Evolutionary conservation across 1,139 yeast species (phyloP).

Genomic region (Geotrichum carabidarum): DNA sequence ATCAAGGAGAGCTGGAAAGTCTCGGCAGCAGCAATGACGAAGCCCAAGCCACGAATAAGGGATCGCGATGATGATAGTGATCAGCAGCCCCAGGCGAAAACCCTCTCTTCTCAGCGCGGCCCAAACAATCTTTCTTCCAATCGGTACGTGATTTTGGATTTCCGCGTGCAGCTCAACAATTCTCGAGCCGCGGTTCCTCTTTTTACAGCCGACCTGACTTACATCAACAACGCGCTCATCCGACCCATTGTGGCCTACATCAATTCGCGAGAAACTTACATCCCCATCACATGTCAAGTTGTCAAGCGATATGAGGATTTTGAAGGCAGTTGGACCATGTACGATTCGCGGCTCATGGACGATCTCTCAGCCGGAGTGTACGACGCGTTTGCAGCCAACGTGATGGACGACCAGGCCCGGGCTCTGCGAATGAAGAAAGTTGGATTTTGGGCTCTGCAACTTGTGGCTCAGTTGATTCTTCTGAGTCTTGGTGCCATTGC

Average conservation of each 20-base stretch:
- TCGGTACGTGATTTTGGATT: conserved; percentile 68
- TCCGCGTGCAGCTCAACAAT: conserved; percentile 71
- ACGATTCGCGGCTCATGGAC: conserved; percentile 86
- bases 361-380: conserved; percentile 86
- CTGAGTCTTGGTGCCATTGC: conserved; percentile 73
- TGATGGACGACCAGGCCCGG: conserved; percentile 78
- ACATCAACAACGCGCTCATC: conserved; percentile 83
- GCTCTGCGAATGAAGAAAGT: conserved; percentile 70
- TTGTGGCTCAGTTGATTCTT: conserved; percentile 71
- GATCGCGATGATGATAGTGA: neutral
- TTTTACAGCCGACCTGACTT: conserved; percentile 75
- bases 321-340: conserved; percentile 94
- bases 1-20: conserved; percentile 42
- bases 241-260: conserved; percentile 95
- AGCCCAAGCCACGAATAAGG: conserved; percentile 2
- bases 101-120: conserved; percentile 11
- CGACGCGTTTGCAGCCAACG: conserved; percentile 83
- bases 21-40: conserved; percentile 18
- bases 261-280: conserved; percentile 80
- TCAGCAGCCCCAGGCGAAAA: conserved; percentile 9
- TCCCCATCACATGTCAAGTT: conserved; percentile 82
- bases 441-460: conserved; percentile 89
- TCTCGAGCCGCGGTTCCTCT: conserved; percentile 86
- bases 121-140: conserved; percentile 25
- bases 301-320: conserved; percentile 75